Evolutionary conservation across 1,284 basidiomycete genomes (phyloP).

Genomic region (Cryptococcus sp.): DNA sequence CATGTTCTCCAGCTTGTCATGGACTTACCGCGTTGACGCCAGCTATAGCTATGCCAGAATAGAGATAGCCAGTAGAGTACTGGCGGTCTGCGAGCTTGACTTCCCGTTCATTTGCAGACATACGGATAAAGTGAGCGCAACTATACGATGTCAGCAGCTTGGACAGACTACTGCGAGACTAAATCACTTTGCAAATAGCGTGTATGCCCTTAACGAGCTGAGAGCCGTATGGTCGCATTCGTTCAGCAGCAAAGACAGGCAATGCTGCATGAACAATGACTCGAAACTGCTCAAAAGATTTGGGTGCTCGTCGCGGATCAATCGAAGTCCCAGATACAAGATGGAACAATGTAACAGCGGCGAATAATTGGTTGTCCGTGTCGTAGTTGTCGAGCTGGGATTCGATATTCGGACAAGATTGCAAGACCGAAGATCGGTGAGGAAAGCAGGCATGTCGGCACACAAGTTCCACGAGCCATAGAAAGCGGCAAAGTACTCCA

Average conservation of each 20-base stretch:
- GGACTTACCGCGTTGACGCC: conserved; percentile 24
- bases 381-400: background rate
- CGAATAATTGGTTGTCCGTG: conserved; percentile 22
- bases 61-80: conserved; percentile 21
- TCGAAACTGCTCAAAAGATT: conserved; percentile 16
- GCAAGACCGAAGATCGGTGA: conserved; percentile 12
- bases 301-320: conserved; percentile 18
- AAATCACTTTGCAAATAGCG: conserved; percentile 21
- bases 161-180: background rate
- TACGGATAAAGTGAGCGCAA: conserved; percentile 13
- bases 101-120: conserved; percentile 10
- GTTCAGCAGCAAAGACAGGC: conserved; percentile 12
- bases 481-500: conserved; percentile 20
- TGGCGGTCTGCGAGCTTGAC: conserved; percentile 11
- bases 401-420: conserved; percentile 11
- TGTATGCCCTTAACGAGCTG: conserved; percentile 23
- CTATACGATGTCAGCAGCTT: conserved; percentile 6
- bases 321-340: conserved; percentile 20
- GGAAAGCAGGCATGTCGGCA: conserved; percentile 25
- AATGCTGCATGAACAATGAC: conserved; percentile 18
- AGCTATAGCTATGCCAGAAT: conserved; percentile 24
- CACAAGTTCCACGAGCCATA: conserved; percentile 24
- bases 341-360: conserved; percentile 26
- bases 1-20: background rate
- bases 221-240: conserved; percentile 21